These are phyloP conservation scores for Neonectria magnoliae DNA, from an alignment of 2,329 filamentous ascomycete species.

Conservation along the genomic window DNA sequence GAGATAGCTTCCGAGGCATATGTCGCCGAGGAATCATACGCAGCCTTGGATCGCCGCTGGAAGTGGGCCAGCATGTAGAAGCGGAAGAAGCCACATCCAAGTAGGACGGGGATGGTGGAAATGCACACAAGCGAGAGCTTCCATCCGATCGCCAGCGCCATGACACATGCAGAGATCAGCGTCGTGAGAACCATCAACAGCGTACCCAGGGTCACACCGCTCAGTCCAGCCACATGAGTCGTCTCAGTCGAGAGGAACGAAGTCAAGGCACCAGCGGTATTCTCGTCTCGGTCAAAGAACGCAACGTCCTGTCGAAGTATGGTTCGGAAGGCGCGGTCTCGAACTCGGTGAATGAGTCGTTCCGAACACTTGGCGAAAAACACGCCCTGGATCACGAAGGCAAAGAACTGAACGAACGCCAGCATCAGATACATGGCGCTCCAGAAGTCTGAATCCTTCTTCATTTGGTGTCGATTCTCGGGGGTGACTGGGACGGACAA, in stretches of 20 bases:
- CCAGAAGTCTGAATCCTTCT: slow-evolving; percentile 84
- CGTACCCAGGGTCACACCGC: slow-evolving; percentile 87
- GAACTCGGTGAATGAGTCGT: slow-evolving; percentile 82
- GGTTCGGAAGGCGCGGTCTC: slow-evolving; percentile 83
- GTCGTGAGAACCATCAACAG: slow-evolving; percentile 84
- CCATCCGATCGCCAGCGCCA: slow-evolving; percentile 84
- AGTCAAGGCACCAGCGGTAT: slow-evolving; percentile 87
- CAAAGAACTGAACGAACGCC: slow-evolving; percentile 76
- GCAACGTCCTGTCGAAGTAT: slow-evolving; percentile 93
- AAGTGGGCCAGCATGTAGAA: slow-evolving; percentile 87
- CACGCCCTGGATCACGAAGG: slow-evolving; percentile 74
- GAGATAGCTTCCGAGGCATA: slow-evolving; percentile 95
- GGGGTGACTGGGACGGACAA: slow-evolving; percentile 66
- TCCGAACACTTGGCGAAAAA: slow-evolving; percentile 89
- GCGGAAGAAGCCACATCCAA: slow-evolving; percentile 85
- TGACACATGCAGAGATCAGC: slow-evolving; percentile 74
- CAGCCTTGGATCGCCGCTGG: slow-evolving; percentile 79
- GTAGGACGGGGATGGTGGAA: slow-evolving; percentile 78
- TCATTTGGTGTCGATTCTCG: slow-evolving; percentile 64
- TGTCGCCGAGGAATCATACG: slow-evolving; percentile 82
- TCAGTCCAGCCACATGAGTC: slow-evolving; percentile 87
- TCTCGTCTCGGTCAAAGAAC: slow-evolving; percentile 91
- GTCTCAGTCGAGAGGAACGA: slow-evolving; percentile 91
- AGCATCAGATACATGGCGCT: slow-evolving; percentile 89
- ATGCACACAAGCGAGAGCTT: slow-evolving; percentile 87